Conservation (phyloP, 495 filamentous ascomycete species). For the Polyplosphaeria fusca region DNA sequence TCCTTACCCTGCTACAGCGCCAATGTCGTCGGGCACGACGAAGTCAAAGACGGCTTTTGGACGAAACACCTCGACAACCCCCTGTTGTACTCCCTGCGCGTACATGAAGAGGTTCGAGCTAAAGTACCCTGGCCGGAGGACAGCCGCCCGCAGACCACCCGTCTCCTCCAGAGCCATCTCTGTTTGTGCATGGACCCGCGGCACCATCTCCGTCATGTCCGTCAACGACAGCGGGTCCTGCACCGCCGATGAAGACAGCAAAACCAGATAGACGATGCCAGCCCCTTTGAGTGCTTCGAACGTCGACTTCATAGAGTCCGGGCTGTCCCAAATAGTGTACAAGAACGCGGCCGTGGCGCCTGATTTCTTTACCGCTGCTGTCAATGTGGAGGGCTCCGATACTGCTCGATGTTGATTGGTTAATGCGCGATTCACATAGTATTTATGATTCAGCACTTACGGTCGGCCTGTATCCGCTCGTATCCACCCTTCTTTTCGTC, state of each 20-base stretch:
- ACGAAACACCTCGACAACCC: no score
- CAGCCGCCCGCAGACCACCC: no score
- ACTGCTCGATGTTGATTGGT: no score
- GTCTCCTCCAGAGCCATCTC: no score
- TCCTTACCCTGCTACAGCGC: neutral
- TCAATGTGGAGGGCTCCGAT: slow-evolving; percentile 12
- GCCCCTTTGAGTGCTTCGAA: slow-evolving; percentile 19
- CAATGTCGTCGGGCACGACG: slow-evolving; percentile 9
- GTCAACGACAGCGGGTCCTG: neutral
- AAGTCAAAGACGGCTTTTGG: no score
- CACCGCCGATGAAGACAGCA: slow-evolving; percentile 14
- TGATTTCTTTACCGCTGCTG: slow-evolving; percentile 5
- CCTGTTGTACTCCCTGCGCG: no score
- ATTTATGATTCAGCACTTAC: no score
- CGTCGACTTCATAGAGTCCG: slow-evolving; percentile 18
- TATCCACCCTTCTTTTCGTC: slow-evolving; percentile 4
- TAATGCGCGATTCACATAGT: no score
- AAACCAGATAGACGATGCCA: slow-evolving; percentile 21
- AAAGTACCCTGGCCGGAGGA: no score
- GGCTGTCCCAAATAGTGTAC: slow-evolving; percentile 8
- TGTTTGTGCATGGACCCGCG: slow-evolving; percentile 18
- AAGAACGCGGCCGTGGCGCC: slow-evolving; percentile 22
- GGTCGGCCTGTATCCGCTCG: slow-evolving; percentile 21
- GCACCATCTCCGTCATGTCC: slow-evolving; percentile 8
- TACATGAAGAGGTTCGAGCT: no score